Evolutionary conservation across 371 early-diverging fungal species (phyloP).

Genomic region (Rozella allomycis): DNA sequence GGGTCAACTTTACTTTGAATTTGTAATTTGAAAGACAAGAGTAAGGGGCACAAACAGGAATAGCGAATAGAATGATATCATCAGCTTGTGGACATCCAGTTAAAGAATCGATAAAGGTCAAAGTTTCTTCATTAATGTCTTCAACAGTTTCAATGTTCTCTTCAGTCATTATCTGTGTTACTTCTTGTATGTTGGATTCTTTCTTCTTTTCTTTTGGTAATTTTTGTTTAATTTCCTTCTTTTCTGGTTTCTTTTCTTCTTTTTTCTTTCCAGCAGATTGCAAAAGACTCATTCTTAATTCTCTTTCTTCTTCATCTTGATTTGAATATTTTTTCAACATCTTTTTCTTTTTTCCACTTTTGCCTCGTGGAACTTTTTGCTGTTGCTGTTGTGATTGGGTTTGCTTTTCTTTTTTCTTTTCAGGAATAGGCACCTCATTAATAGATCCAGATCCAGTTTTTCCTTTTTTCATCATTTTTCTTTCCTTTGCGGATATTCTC

Average conservation of each 20-base stretch:
- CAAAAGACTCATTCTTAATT: slow-evolving; percentile 54
- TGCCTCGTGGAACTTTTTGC: slow-evolving; percentile 36
- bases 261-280: slow-evolving; percentile 21
- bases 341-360: slow-evolving; percentile 66
- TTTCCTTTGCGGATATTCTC: neutral
- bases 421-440: neutral
- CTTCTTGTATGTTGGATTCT: slow-evolving; percentile 1
- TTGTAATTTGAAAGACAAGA: slow-evolving; percentile 61
- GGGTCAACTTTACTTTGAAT: slow-evolving; percentile 84
- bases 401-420: neutral
- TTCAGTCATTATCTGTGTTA: slow-evolving; percentile 2
- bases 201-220: slow-evolving; percentile 3
- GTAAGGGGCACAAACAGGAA: slow-evolving; percentile 94
- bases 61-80: slow-evolving; percentile 66
- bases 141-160: slow-evolving; percentile 1
- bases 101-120: slow-evolving; percentile 39
- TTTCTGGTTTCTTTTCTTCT: slow-evolving; percentile 2
- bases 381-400: slow-evolving; percentile 1
- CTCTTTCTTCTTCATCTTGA: slow-evolving; percentile 78
- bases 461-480: neutral
- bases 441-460: neutral
- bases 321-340: slow-evolving; percentile 76
- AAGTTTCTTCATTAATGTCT: slow-evolving; percentile 13
- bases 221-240: slow-evolving; percentile 1
- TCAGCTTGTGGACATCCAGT: slow-evolving; percentile 48